Conservation (phyloP, 441 rosid species). For the Populus hybrid region DNA sequence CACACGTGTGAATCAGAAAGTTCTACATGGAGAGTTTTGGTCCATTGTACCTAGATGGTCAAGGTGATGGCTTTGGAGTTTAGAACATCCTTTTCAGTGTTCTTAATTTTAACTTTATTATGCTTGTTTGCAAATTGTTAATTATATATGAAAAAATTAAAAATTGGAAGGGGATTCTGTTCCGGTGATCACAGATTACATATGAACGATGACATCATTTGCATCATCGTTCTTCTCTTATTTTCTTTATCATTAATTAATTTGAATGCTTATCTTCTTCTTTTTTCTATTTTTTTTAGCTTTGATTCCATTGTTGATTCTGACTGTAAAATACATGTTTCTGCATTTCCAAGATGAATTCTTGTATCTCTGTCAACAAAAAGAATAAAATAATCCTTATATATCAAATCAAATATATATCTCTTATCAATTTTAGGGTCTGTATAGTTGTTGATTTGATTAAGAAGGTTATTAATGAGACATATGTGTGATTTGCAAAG, state of each 20-base stretch:
- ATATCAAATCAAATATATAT: background rate
- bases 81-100: background rate
- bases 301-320: background rate
- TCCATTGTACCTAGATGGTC: slow-evolving; percentile 31
- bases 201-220: background rate
- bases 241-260: too few species aligned
- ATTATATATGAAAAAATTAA: background rate
- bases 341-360: background rate
- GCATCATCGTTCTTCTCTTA: background rate
- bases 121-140: background rate
- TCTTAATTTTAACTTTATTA: background rate
- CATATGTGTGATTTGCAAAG: too few species aligned
- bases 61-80: slow-evolving; percentile 27
- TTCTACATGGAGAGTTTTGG: background rate
- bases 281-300: background rate
- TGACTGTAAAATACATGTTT: background rate
- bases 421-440: too few species aligned
- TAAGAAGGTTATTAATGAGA: too few species aligned
- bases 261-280: too few species aligned
- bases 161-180: background rate
- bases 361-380: background rate
- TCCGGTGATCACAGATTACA: background rate
- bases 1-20: background rate
- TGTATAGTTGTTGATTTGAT: too few species aligned
- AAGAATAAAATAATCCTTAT: background rate